Conservation (phyloP, 1,284 basidiomycete species). For the Veloboletus limbatus region DNA sequence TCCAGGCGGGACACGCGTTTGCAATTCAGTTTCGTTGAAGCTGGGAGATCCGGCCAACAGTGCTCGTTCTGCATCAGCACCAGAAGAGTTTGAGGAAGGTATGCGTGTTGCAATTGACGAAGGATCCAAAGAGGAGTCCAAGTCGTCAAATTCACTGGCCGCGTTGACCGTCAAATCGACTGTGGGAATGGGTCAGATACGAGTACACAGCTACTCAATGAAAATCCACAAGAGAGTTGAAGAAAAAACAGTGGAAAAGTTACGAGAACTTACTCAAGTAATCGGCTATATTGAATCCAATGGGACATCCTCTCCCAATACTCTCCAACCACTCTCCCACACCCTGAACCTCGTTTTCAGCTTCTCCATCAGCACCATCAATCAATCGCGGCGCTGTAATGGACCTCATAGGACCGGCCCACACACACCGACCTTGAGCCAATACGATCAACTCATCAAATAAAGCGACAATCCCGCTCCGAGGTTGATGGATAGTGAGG, state of each 20-base stretch:
- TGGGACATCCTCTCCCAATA: conserved; percentile 83
- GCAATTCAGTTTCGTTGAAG: conserved; percentile 55
- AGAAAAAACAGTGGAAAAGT: not conserved
- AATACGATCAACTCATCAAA: conserved; percentile 92
- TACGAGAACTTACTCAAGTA: conserved; percentile 69
- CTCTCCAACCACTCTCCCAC: conserved; percentile 70
- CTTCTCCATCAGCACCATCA: conserved; percentile 58
- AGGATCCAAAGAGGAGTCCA: conserved; percentile 37
- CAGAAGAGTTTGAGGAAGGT: conserved; percentile 38
- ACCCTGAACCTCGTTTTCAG: conserved; percentile 54
- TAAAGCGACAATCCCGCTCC: conserved; percentile 93
- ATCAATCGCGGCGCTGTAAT: conserved; percentile 7
- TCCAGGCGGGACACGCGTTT: conserved; percentile 34
- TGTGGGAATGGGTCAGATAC: conserved; percentile 26
- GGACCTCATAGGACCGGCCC: conserved; percentile 31
- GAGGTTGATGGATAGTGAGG: conserved; percentile 98
- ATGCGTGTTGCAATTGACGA: conserved; percentile 36
- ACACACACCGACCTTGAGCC: conserved; percentile 58
- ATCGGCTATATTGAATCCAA: conserved; percentile 97
- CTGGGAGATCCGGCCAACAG: conserved; percentile 35
- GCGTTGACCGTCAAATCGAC: conserved; percentile 88
- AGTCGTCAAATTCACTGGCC: conserved; percentile 44
- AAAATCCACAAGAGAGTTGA: not conserved
- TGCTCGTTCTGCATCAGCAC: conserved; percentile 62
- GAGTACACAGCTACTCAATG: not conserved